Base-by-base conservation (phyloP, 2,329 filamentous ascomycete genomes). In the Fusarium aywerte region DNA sequence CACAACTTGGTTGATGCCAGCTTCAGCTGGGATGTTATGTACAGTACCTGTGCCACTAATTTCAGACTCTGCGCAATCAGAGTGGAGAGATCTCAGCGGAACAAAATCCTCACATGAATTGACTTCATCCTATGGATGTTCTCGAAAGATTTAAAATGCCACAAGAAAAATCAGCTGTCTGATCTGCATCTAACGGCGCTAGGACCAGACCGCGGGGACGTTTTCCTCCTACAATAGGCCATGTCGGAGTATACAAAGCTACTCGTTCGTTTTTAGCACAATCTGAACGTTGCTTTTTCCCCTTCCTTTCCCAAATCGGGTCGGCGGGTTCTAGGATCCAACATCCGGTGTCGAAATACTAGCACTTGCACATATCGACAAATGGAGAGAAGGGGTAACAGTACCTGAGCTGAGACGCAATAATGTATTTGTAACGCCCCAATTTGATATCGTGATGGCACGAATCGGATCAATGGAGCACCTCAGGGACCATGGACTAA, bases 311-410 rank as follows among this genome's bases (percentile, higher is more conserved):
- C 45, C n/a, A 49, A 62, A 40, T 62, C 38, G 40, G 60, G 42
- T 49, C 43, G 55, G 54, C 43, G 49, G 32, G 51, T 55, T 57
- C 48, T 55, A 29, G 51, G 58, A 61, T 35, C 25, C 42, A 57
- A 29, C 40, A 57, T 47, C 44, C 39, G 45, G 38, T 36, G 29
- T 39, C 49, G 27, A 63, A 51, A 47, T 52, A 45, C 50, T 18
- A 33, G 55, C 32, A 49, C 50, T 56, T 57, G 31, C 36, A 53
- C 31, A 43, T 47, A 55, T 54, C 60, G 40, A 29, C 45, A 65
- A 43, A 56, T 64, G 39, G 69, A 69, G 69, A 47, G 62, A 72
- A 72, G 69, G 65, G 67, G 62, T 48, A 71, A 71, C 62, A 54
- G 44, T 40, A 68, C 38, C 40, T 50, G 61, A 56, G 49, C 61